Base-by-base conservation (phyloP, 495 filamentous ascomycete species). In the Parathielavia appendiculata region DNA sequence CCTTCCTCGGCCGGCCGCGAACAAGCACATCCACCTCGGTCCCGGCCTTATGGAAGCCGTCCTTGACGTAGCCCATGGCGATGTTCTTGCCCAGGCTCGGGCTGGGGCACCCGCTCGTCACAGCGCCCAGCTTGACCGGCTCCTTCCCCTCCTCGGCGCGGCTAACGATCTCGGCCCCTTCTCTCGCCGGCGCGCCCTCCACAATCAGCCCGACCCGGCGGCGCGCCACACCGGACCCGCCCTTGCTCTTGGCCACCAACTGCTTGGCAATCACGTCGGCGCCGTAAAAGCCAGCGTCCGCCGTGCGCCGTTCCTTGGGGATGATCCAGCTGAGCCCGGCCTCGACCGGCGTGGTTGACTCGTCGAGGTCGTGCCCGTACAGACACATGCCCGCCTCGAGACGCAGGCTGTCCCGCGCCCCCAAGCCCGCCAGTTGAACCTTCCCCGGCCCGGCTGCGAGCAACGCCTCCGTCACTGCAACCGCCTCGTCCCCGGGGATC, bases 331-430 rank as follows among this genome's bases (percentile, higher is more conserved):
- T 79, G 4, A 98, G 79, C 4, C 82, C 84, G 5, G 84, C 93
- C 72, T 90, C 87, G 20, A 90, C 89, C 2, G 95, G 93, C 5
- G 95, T 96, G 20, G 87, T 96, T 4, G 78, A 76, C 58, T 95
- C 95, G 66, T 95, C 83, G 45, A 98, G 82, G 73, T 98, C 93
- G 70, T 96, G 91, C n/a, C 93, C 93, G 76, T 97, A 97, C 23
- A 97, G 82, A 73, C 90, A 97, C 92, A 98, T 92, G 50, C 93
- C 93, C 0, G 95, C 93, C 73, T 98, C 93, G 10, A 98, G 83
- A 17, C 93, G 84, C 59, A 98, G 81, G 63, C 86, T 93, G 71
- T 98, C 95, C 56, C 93, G 82, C 6, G 93, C 91, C 5, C 91
- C 93, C 1, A 98, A 79, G 13, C 93, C 93, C 22, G 92, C 90